Evolutionary conservation across 345 rosid species (phyloP), one percentile per base, ranked within the genome.

Genomic region (Stellera chamaejasme): DNA sequence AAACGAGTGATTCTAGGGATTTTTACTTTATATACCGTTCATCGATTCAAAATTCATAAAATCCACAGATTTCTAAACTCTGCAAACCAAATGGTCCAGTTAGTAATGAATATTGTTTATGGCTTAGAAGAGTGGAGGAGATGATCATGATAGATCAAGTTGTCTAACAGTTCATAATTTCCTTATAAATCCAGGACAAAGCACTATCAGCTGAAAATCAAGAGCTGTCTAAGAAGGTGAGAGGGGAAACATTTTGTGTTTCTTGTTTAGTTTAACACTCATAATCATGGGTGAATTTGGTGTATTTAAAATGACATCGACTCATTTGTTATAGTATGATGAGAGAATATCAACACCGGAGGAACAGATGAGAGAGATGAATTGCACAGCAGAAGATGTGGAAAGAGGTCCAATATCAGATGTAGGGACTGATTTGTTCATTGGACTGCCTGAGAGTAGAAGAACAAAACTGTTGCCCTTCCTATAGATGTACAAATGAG

Each of bases 381-480:
- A 58, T 16, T 11, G 15, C 13, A 6, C 10, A 39, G 53, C 36
- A 43, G 13, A 55, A 0, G 52, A 49, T 8, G 75, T 76, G 7
- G 90, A 80, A 48, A 67, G 80, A 26, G 77, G 69, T 59, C 78
- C 88, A 19, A 66, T 67, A 60, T 87, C 89, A 15, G 94, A 81
- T 11, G 94, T 90, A 71, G 97, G 85, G 72, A 90, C 97, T 0
- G 91, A 83, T 48, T 48, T 90, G 72, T 83, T 87, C 80, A 90
- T 87, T 11, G 97, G 97, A 27, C 83, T 55, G 23, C 96, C 96
- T 5, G 66, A 62, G 32, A 43, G 43, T 10, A 47, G 66, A 54
- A 47, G 66, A 54, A 39, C 59, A 13, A 62, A 36, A 36, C 41
- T 13, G n/a, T 19, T 48, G 5, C 5, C 39, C 53, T 47, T 46